phyloP scores from a whole-genome alignment of 2,329 filamentous ascomycete genomes.

The Botrytis squamosa region DNA sequence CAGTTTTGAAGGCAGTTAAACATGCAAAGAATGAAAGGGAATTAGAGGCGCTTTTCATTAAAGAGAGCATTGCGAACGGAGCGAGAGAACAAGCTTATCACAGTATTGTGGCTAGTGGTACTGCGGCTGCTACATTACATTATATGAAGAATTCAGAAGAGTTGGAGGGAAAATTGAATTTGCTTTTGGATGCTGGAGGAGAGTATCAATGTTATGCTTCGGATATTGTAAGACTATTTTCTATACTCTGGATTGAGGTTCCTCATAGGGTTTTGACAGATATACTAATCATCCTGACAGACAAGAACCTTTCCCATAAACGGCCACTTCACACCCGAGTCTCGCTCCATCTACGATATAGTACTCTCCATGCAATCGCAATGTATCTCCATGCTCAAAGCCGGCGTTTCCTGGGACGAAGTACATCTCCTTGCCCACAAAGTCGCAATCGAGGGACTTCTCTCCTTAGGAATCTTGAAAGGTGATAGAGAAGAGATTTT shows the following conservation, averaged over 20 bases:
- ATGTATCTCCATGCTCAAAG: slow-evolving; percentile 70
- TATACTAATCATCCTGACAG: slow-evolving; percentile 41
- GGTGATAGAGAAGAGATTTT: slow-evolving; percentile 71
- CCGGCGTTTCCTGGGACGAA: slow-evolving; percentile 76
- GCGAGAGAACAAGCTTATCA: slow-evolving; percentile 84
- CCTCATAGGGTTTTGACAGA: neutral
- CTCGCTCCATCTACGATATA: slow-evolving; percentile 73
- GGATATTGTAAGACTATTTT: slow-evolving; percentile 52
- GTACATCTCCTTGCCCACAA: slow-evolving; percentile 78
- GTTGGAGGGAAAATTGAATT: slow-evolving; percentile 68
- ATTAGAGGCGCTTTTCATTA: slow-evolving; percentile 77
- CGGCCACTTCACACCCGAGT: slow-evolving; percentile 68
- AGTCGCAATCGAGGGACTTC: slow-evolving; percentile 77
- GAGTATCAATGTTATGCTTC: slow-evolving; percentile 73
- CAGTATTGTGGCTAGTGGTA: slow-evolving; percentile 78
- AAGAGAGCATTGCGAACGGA: slow-evolving; percentile 70
- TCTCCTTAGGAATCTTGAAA: slow-evolving; percentile 72
- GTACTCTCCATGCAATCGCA: slow-evolving; percentile 85
- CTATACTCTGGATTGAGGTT: neutral
- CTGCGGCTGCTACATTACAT: slow-evolving; percentile 80
- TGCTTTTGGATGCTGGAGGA: slow-evolving; percentile 81
- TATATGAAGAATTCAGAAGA: slow-evolving; percentile 78
- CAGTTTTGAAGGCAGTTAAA: slow-evolving; percentile 59
- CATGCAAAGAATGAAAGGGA: slow-evolving; percentile 74
- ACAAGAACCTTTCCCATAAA: slow-evolving; percentile 85